Conservation (phyloP, 2,329 filamentous ascomycete species). For the Cercospora zeae-maydis region DNA sequence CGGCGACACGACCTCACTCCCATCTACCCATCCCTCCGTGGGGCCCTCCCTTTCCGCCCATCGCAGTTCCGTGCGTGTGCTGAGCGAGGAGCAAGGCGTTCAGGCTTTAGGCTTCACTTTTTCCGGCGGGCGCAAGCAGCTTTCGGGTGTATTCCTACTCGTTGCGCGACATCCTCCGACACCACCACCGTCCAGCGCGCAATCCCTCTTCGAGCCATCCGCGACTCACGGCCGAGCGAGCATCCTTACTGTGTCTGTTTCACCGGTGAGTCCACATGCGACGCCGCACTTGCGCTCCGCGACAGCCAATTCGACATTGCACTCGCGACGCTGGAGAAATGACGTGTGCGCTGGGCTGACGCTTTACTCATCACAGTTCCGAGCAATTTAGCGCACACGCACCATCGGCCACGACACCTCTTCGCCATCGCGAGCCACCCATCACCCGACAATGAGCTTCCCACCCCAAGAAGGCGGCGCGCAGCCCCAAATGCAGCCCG, state of each 20-base stretch:
- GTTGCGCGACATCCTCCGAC: not conserved
- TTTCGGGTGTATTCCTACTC: slow-evolving; percentile 5
- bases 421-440: slow-evolving; percentile 11
- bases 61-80: not conserved
- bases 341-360: slow-evolving; percentile 13
- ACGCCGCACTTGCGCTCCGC: slow-evolving; percentile 5
- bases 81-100: slow-evolving; percentile 17
- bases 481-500: slow-evolving; percentile 52
- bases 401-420: slow-evolving; percentile 20
- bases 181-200: not conserved
- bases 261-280: slow-evolving; percentile 25
- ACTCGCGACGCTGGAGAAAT: not conserved
- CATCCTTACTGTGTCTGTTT: slow-evolving; percentile 31
- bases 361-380: slow-evolving; percentile 12
- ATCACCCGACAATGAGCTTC: slow-evolving; percentile 57
- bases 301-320: not conserved
- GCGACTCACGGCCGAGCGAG: slow-evolving; percentile 35
- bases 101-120: slow-evolving; percentile 4
- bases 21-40: not conserved
- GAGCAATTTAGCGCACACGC: slow-evolving; percentile 25
- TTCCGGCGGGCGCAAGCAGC: slow-evolving; percentile 20
- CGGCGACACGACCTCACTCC: slow-evolving; percentile 6
- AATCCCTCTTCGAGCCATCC: slow-evolving; percentile 1
- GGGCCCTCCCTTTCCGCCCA: not conserved
- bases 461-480: slow-evolving; percentile 60